These are phyloP conservation scores for Xerocomellus amylosporus DNA, from an alignment of 768 basidiomycete genomes.

Conservation along the genomic window DNA sequence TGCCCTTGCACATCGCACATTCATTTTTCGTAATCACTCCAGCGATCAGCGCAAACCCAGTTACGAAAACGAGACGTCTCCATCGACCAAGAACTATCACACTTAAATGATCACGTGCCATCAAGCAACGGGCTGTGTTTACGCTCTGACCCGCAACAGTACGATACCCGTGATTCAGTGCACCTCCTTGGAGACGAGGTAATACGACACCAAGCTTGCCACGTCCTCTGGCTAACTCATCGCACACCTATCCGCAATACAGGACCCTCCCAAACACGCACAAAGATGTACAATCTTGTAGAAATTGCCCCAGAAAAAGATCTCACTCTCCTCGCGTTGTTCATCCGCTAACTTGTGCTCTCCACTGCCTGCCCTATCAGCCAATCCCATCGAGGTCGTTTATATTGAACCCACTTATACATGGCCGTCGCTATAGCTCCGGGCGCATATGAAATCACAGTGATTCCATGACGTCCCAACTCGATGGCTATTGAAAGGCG, in stretches of 20 bases:
- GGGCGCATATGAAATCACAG: conserved; percentile 32
- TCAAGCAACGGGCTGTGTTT: background rate
- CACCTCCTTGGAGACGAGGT: conserved; percentile 30
- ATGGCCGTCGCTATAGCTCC: conserved; percentile 27
- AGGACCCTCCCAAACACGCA: background rate
- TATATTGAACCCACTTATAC: conserved; percentile 9
- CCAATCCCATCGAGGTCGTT: background rate
- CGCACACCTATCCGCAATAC: background rate
- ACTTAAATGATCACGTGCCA: background rate
- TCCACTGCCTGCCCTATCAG: conserved; percentile 1
- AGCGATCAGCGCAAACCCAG: background rate
- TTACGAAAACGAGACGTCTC: conserved; percentile 14
- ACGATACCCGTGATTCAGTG: conserved; percentile 22
- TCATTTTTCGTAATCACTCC: background rate
- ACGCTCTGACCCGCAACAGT: background rate
- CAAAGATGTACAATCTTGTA: conserved; percentile 1
- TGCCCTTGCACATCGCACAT: background rate
- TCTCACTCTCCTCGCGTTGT: background rate
- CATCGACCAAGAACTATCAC: conserved; percentile 12
- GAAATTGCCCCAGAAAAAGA: background rate
- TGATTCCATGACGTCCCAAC: conserved; percentile 25
- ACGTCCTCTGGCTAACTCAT: conserved; percentile 20
- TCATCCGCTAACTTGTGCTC: background rate
- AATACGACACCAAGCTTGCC: conserved; percentile 27
- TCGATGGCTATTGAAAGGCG: conserved; percentile 22